Conservation (phyloP, 2,329 filamentous ascomycete genomes). For the Sordariomycetes sp. region DNA sequence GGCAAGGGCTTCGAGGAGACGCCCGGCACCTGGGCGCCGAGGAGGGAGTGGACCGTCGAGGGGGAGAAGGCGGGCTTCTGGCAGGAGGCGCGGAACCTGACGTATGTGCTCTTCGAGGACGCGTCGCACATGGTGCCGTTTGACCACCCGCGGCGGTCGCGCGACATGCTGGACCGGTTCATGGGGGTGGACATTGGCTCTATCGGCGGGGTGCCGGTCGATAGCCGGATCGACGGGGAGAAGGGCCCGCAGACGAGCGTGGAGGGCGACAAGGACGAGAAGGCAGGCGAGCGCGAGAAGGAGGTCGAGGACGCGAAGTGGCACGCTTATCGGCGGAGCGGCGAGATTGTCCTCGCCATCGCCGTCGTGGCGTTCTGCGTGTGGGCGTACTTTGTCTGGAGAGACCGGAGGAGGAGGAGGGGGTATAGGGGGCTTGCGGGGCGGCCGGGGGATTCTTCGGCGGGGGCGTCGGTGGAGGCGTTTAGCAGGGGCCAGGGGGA, state of each 20-base stretch:
- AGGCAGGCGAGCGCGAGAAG: slow-evolving; percentile 51
- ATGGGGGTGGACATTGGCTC: slow-evolving; percentile 83
- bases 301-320: slow-evolving; percentile 73
- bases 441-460: slow-evolving; percentile 12
- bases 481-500: slow-evolving; percentile 31
- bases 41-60: slow-evolving; percentile 88
- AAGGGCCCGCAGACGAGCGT: slow-evolving; percentile 68
- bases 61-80: slow-evolving; percentile 79
- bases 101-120: slow-evolving; percentile 92
- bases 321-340: slow-evolving; percentile 78
- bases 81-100: slow-evolving; percentile 88
- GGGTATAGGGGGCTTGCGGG: slow-evolving; percentile 39
- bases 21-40: slow-evolving; percentile 82
- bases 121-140: slow-evolving; percentile 97
- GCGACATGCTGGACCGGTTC: slow-evolving; percentile 97
- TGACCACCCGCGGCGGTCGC: slow-evolving; percentile 71
- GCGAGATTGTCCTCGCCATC: slow-evolving; percentile 72
- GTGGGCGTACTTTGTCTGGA: slow-evolving; percentile 66
- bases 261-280: slow-evolving; percentile 44
- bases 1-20: slow-evolving; percentile 82
- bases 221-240: slow-evolving; percentile 76
- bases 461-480: slow-evolving; percentile 20
- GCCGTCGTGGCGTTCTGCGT: slow-evolving; percentile 58
- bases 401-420: slow-evolving; percentile 39
- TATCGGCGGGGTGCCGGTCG: slow-evolving; percentile 68